Conservation (phyloP, 1,284 basidiomycete species). For the Lentinus polychrous region DNA sequence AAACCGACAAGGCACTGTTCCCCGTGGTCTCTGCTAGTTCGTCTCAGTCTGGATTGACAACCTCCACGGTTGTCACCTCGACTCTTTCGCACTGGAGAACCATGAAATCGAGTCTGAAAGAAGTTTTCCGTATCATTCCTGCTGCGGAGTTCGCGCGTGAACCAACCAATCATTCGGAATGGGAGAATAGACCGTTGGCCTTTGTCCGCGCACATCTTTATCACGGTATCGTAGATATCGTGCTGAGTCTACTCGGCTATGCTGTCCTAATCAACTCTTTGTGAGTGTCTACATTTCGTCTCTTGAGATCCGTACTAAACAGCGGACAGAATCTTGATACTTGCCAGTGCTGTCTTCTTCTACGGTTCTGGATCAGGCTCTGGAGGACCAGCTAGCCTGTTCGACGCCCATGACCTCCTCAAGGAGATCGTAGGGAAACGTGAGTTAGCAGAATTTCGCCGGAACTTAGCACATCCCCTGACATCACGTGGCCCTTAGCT, state of each 20-base stretch:
- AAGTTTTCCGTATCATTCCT: constrained; percentile 16
- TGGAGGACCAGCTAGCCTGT: constrained; percentile 62
- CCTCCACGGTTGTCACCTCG: not conserved
- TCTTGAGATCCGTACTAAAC: constrained; percentile 4
- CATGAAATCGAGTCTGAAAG: not conserved
- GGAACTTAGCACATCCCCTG: not conserved
- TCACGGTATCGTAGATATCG: constrained; percentile 69
- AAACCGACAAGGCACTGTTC: not conserved
- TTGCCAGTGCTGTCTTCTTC: constrained; percentile 72
- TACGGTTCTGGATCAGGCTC: constrained; percentile 35
- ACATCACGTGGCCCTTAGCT: constrained; percentile 27
- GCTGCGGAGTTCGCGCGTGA: constrained; percentile 13
- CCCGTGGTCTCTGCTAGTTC: not conserved
- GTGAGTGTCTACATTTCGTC: constrained; percentile 31
- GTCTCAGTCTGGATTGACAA: not conserved
- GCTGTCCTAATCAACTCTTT: constrained; percentile 85
- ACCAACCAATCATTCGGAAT: constrained; percentile 22
- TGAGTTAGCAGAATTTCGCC: constrained; percentile 21
- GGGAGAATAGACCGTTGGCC: constrained; percentile 58
- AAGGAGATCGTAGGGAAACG: constrained; percentile 58
- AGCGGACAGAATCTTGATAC: constrained; percentile 52
- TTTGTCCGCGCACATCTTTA: constrained; percentile 75
- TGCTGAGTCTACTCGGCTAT: constrained; percentile 66
- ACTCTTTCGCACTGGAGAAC: not conserved
- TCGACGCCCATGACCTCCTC: constrained; percentile 78